Base-by-base conservation (phyloP, 1,284 basidiomycete genomes). In the Sanghuangporus sanghuang region DNA sequence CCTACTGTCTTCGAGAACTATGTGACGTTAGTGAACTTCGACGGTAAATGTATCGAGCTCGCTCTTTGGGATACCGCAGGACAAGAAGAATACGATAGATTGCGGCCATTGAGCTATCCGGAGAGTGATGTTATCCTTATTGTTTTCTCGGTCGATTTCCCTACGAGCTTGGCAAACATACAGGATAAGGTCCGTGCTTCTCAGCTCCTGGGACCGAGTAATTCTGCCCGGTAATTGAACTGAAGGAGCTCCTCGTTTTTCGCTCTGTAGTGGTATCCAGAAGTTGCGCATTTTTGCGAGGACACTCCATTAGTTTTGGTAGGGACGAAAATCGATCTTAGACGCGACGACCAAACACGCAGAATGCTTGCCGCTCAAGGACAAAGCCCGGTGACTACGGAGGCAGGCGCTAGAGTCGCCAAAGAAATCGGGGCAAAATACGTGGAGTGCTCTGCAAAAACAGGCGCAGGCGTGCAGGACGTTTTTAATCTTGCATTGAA, bases 1-100 rank as follows among this genome's bases (percentile, higher is more conserved):
- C 96, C 96, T 27, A 99, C 96, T 21, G 96, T 99, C 7, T 99
- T 99, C 74, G 96, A 99, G 77, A 98, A 96, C 83, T 92, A 95
- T 72, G 92, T 98, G 63, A 96, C 96, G 9, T 87, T 92, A 70
- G 89, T 97, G 58, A 83, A 89, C 49, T 92, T 90, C 69, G 95
- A 98, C 49, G 88, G 90, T 62, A 97, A 96, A 77, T 81, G 87
- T 54, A 88, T 98, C 69, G 96, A 98, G 75, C 84, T 98, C 40
- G 95, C 96, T 4, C 81, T 99, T 39, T 99, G 96, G 96, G 96
- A 98, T 77, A 98, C 96, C 1, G 96, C 96, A 5, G 96, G 96
- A 18, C 96, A 98, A 76, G 96, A 98, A 78, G 96, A 98, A 78
- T 98, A 98, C 76, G 96, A 98, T 75, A 84, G 96, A 67, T 81